phyloP scores from a whole-genome alignment of 192 early-diverging fungal species.

The Backusella psychrophila region DNA sequence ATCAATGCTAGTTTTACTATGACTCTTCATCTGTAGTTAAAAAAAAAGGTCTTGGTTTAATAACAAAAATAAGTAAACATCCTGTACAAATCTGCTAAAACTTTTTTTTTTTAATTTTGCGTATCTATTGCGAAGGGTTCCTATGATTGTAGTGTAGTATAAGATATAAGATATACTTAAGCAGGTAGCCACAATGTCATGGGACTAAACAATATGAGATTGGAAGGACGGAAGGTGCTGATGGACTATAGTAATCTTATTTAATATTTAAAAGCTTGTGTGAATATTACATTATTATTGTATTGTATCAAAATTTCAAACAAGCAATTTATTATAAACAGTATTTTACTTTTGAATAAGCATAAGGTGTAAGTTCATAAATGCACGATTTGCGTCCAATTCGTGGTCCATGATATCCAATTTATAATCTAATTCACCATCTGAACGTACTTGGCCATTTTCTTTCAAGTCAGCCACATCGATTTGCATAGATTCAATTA shows the following conservation, averaged over 20 bases:
- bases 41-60: not conserved
- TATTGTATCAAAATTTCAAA: not conserved
- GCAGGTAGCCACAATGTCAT: not conserved
- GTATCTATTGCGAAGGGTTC: not conserved
- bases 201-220: not conserved
- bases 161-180: not conserved
- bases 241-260: not conserved
- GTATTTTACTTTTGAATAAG: conserved; percentile 5
- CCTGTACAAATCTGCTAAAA: not conserved
- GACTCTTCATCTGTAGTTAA: not conserved
- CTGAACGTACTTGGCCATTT: not conserved
- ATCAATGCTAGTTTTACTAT: not conserved
- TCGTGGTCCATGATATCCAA: conserved; percentile 11
- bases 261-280: not conserved
- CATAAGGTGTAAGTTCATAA: conserved; percentile 26
- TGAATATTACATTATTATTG: not conserved
- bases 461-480: not conserved
- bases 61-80: not conserved
- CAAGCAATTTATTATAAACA: not conserved
- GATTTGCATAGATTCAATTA: conserved; percentile 9
- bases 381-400: conserved; percentile 11
- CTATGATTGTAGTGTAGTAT: not conserved
- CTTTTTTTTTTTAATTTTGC: not conserved
- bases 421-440: conserved; percentile 4
- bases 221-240: not conserved